Evolutionary conservation across 2,329 filamentous ascomycete genomes (phyloP), one percentile per base, ranked within the genome.

Genomic region (Paecilomyces dactylethromorphus): DNA sequence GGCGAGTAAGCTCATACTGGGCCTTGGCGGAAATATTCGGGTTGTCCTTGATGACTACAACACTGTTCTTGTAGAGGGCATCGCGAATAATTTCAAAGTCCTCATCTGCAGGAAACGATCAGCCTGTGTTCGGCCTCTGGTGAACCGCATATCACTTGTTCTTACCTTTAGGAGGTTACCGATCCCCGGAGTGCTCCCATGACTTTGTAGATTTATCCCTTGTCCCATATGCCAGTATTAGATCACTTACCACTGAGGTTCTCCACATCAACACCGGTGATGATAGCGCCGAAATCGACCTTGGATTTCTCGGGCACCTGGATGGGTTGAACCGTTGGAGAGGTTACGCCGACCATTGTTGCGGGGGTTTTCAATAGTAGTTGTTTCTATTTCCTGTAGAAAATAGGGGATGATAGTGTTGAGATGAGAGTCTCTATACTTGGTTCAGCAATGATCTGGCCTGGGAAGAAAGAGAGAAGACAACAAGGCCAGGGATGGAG

Each of bases 41-140:
- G 69, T 91, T 88, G 68, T 84, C 79, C 71, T 88, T 91, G 76
- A 92, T 83, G 29, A 92, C 81, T 11, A 92, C 78, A 13, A 92
- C 83, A 61, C 89, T 87, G 68, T 89, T 77, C 12, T 75, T 80
- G 78, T 89, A 91, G 3, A 92, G 81, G 1, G 87, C 84, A 18
- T 85, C 74, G 60, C 81, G 83, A 66, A 92, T 85, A 21, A 80
- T 71, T 7, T 80, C 75, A 68, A 90, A 91, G 66, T 89, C 85
- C 64, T 78, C 78, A 64, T 90, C 87, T 79, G 63, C 58, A 51
- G 13, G 56, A 12, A 57, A 33, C 15, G 56, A n/a, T 45, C 39
- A 45, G 39, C n/a, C 15, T 10, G 6, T 45, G 39, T 8, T 18
- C 15, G n/a, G 39, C 10, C 39, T 45, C 15, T 18, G 7, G 39